A percentile compares a stretch with the other conserved stretches of the same genome.
phyloP scores from a whole-genome alignment of 345 rosid species.

The Syzygium aromaticum region DNA sequence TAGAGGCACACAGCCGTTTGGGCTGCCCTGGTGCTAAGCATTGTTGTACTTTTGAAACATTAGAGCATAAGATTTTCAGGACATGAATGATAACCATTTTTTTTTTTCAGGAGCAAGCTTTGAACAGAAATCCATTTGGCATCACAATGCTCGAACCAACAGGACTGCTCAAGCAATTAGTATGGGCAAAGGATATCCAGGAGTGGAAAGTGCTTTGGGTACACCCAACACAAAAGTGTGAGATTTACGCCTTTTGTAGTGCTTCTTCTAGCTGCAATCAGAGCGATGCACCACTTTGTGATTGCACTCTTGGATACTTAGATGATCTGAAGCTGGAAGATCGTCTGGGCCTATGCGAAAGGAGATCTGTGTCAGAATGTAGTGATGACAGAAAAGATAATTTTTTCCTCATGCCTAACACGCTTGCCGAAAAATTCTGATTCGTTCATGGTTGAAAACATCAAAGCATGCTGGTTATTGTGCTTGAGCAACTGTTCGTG shows the following conservation, averaged over 20 bases:
- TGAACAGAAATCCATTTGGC: no score
- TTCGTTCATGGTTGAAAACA: neutral
- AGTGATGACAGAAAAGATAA: neutral
- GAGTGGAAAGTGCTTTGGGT: constrained; percentile 16
- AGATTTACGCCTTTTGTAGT: constrained; percentile 19
- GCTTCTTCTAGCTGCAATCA: constrained; percentile 12
- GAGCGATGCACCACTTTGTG: neutral
- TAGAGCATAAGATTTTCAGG: neutral
- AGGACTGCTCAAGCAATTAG: constrained; percentile 7
- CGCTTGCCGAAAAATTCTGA: neutral
- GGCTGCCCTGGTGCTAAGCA: neutral
- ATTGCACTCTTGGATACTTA: neutral
- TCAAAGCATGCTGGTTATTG: constrained; percentile 3
- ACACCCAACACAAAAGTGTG: constrained; percentile 6
- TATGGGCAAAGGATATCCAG: neutral
- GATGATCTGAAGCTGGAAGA: neutral
- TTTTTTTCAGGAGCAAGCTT: no score
- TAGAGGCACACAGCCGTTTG: neutral
- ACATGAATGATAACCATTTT: no score
- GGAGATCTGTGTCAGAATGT: neutral
- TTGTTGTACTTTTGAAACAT: neutral
- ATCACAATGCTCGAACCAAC: neutral
- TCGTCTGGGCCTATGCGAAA: neutral
- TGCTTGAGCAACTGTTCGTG: constrained; percentile 26
- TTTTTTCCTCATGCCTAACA: neutral